These are phyloP conservation scores for Hypoxylon sp. DNA, from an alignment of 2,329 filamentous ascomycete genomes.

Conservation along the genomic window DNA sequence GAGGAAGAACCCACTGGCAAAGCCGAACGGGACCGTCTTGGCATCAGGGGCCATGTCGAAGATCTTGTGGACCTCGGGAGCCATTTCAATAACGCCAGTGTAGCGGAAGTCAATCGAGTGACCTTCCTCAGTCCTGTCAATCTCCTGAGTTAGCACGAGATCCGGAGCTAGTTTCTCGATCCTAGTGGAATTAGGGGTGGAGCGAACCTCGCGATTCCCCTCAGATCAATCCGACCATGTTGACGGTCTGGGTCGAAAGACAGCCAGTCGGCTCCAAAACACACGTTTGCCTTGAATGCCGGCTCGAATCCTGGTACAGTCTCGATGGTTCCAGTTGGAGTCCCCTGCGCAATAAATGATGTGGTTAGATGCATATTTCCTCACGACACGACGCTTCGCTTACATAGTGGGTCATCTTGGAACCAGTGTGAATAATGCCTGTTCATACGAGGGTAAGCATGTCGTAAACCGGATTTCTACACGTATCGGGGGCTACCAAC, in stretches of 20 bases:
- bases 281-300: conserved; percentile 37
- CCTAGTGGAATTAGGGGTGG: not conserved
- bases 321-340: conserved; percentile 27
- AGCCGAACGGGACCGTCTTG: conserved; percentile 32
- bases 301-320: conserved; percentile 39
- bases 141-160: not conserved
- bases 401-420: conserved; percentile 7
- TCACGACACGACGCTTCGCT: not conserved
- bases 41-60: conserved; percentile 28
- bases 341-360: not conserved
- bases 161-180: not conserved
- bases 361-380: conserved; percentile 2
- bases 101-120: conserved; percentile 30
- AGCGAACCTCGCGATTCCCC: conserved; percentile 28
- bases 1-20: not conserved
- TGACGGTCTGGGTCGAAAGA: conserved; percentile 31
- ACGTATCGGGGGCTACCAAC: not conserved
- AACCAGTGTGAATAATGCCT: conserved; percentile 1
- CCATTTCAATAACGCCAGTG: conserved; percentile 24
- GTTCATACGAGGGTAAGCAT: not conserved
- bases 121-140: conserved; percentile 29
- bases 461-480: not conserved
- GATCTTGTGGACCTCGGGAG: conserved; percentile 18
- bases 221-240: conserved; percentile 29
- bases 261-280: conserved; percentile 39